A percentile compares a stretch with the other conserved stretches of the same genome.
Evolutionary conservation across 495 filamentous ascomycete genomes (phyloP).

Genomic region (Pyrenula aspistea): DNA sequence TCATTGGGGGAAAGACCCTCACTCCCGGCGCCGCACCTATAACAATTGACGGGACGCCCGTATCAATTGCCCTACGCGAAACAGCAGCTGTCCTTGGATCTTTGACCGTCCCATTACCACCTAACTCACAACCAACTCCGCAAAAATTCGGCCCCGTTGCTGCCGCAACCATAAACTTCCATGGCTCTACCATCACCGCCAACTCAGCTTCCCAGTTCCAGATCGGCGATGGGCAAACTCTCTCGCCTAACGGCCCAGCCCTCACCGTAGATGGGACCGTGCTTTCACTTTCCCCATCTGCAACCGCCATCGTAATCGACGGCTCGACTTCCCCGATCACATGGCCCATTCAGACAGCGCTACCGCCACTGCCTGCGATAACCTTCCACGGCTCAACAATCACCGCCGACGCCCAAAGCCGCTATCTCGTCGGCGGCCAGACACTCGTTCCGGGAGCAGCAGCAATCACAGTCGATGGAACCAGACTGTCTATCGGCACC

Average conservation of each 20-base stretch:
- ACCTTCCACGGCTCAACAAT: background rate
- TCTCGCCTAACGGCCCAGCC: slow-evolving; percentile 7
- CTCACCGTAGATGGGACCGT: slow-evolving; percentile 10
- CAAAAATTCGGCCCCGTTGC: too few species aligned
- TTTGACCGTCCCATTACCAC: slow-evolving; percentile 1
- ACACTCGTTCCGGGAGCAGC: slow-evolving; percentile 2
- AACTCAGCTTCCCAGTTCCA: too few species aligned
- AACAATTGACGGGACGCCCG: slow-evolving; percentile 1
- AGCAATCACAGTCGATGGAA: slow-evolving; percentile 3
- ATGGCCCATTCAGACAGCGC: slow-evolving; percentile 1
- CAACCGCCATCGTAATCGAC: slow-evolving; percentile 3
- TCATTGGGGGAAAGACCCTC: slow-evolving; percentile 1
- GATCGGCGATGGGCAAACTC: slow-evolving; percentile 3
- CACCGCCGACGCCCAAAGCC: background rate
- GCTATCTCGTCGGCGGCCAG: slow-evolving; percentile 1
- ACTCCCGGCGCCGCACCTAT: slow-evolving; percentile 1
- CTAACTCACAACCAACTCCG: too few species aligned
- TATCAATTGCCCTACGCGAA: slow-evolving; percentile 4
- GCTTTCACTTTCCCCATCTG: too few species aligned
- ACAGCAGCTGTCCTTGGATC: slow-evolving; percentile 2
- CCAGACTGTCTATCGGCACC: slow-evolving; percentile 3
- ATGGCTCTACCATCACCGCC: too few species aligned
- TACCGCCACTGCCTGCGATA: background rate
- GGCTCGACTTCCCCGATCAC: background rate
- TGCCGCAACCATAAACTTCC: background rate